Conservation (phyloP, 2,329 filamentous ascomycete genomes). For the Colletotrichum acutatum region DNA sequence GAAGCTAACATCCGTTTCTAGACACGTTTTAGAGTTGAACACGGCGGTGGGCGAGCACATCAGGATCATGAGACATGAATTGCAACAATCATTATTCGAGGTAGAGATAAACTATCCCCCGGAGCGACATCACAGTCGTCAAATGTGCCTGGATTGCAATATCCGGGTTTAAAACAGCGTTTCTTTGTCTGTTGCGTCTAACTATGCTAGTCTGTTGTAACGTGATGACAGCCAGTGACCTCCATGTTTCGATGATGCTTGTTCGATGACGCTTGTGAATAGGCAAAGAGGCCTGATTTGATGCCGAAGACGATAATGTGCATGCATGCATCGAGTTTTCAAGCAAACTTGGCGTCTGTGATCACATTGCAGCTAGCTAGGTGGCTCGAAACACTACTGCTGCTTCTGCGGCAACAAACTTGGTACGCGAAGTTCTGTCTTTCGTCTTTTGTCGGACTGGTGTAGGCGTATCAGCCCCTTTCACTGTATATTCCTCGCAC, state of each 20-base stretch:
- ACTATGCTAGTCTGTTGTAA: background rate
- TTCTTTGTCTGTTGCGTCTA: background rate
- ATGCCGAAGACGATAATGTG: background rate
- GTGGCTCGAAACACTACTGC: background rate
- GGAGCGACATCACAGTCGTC: background rate
- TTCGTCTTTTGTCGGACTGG: background rate
- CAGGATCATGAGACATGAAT: conserved; percentile 35
- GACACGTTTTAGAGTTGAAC: conserved; percentile 30
- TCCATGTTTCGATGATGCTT: background rate
- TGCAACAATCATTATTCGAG: conserved; percentile 26
- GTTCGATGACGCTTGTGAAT: background rate
- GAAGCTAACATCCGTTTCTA: conserved; percentile 13
- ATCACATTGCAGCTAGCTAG: background rate
- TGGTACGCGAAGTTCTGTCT: background rate
- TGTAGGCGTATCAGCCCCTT: background rate
- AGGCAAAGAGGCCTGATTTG: background rate
- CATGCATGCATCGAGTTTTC: background rate
- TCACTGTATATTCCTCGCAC: background rate
- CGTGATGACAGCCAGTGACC: background rate
- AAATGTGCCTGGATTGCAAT: conserved; percentile 20
- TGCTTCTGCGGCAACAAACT: background rate
- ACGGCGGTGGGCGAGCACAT: conserved; percentile 10
- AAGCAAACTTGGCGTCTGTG: too few relatives aligned
- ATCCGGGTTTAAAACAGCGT: conserved; percentile 1
- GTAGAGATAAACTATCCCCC: conserved; percentile 28